Conservation (phyloP, 2,329 filamentous ascomycete species). For the Sporothrix pseudoabietina region DNA sequence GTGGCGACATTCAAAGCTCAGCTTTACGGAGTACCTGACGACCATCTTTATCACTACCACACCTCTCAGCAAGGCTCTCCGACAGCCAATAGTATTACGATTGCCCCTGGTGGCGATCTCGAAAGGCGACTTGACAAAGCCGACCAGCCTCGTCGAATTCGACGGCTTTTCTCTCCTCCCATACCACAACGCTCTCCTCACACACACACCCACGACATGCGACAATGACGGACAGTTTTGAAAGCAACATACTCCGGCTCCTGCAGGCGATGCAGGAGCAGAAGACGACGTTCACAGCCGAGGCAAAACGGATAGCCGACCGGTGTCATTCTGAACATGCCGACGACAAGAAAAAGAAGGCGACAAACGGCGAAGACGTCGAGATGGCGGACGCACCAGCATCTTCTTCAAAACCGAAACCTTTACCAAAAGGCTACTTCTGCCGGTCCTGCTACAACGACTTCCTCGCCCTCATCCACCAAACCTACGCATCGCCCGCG, state of each 20-base stretch:
- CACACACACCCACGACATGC: background rate
- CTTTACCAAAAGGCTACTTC: conserved; percentile 37
- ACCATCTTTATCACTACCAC: background rate
- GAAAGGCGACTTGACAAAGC: background rate
- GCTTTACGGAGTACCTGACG: too few species aligned
- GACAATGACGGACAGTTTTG: conserved; percentile 26
- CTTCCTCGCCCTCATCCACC: conserved; percentile 50
- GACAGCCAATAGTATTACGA: background rate
- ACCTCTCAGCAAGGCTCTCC: background rate
- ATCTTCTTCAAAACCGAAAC: background rate
- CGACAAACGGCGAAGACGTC: conserved; percentile 31
- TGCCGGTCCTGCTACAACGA: conserved; percentile 54
- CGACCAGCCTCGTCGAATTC: background rate
- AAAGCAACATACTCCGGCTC: conserved; percentile 28
- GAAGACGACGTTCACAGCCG: conserved; percentile 22
- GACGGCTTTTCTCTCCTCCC: background rate
- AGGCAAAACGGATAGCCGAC: conserved; percentile 22
- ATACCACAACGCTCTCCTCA: background rate
- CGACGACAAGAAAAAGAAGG: background rate
- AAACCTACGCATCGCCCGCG: conserved; percentile 44
- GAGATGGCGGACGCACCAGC: conserved; percentile 43
- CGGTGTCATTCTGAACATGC: conserved; percentile 27
- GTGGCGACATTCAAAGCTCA: background rate
- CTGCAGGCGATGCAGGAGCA: conserved; percentile 31
- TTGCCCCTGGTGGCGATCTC: conserved; percentile 11